Conservation (phyloP, 2,329 filamentous ascomycete genomes). For the Xenoacremonium recifei region DNA sequence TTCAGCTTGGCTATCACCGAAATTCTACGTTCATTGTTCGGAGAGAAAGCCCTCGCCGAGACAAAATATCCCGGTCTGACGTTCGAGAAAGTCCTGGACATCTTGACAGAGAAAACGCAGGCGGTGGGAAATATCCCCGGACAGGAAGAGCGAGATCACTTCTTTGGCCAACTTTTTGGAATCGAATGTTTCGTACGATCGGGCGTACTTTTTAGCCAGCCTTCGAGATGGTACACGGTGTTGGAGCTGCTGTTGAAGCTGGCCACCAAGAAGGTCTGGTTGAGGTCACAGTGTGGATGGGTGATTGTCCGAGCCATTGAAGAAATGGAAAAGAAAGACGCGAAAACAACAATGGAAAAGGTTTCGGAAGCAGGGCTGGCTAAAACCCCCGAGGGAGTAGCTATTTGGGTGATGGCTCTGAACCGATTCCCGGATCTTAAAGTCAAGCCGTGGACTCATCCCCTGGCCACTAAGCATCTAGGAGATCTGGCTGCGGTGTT, state of each 20-base stretch:
- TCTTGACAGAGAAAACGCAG: conserved; percentile 56
- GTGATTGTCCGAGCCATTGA: conserved; percentile 72
- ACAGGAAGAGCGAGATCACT: conserved; percentile 82
- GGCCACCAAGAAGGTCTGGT: conserved; percentile 80
- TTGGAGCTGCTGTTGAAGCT: conserved; percentile 72
- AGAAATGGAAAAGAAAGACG: conserved; percentile 58
- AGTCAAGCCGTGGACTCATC: conserved; percentile 74
- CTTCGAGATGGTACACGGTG: conserved; percentile 63
- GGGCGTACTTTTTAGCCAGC: conserved; percentile 62
- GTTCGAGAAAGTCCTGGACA: conserved; percentile 53
- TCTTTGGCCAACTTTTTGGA: conserved; percentile 84
- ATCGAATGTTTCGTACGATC: conserved; percentile 84
- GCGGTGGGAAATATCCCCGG: conserved; percentile 52
- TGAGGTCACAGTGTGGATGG: conserved; percentile 84
- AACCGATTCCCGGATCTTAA: conserved; percentile 62
- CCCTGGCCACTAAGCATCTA: conserved; percentile 67
- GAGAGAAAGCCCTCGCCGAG: conserved; percentile 41
- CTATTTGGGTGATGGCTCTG: conserved; percentile 76
- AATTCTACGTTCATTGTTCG: conserved; percentile 69
- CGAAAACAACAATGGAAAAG: conserved; percentile 60
- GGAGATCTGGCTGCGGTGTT: conserved; percentile 71
- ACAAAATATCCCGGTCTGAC: conserved; percentile 52
- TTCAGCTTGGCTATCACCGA: conserved; percentile 89
- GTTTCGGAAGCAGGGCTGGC: conserved; percentile 65
- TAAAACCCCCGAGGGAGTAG: conserved; percentile 84